Evolutionary conservation across 257 asterid species (phyloP).

Genomic region (Ajuga chamaepitys): DNA sequence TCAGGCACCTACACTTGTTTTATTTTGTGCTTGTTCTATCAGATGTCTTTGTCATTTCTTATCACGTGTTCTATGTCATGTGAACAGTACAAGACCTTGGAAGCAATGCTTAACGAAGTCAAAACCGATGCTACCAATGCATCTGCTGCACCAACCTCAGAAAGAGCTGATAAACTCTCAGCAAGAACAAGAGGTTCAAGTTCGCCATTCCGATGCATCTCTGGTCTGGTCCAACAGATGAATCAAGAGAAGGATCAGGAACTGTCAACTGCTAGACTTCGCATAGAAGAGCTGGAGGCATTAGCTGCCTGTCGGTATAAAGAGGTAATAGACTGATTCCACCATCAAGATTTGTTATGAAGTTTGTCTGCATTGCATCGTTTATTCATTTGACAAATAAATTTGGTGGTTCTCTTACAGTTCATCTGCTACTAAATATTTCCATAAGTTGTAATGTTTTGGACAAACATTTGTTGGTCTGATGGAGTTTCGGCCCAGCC

Average conservation of each 20-base stretch:
- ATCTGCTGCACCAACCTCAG: constrained; percentile 37
- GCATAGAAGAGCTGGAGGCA: constrained; percentile 70
- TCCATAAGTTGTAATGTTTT: neutral
- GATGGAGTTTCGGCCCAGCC: no score
- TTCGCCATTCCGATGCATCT: constrained; percentile 89
- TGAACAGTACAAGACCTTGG: constrained; percentile 77
- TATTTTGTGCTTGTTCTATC: constrained; percentile 1
- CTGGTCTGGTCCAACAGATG: constrained; percentile 81
- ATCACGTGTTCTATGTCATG: constrained; percentile 15
- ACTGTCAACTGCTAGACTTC: constrained; percentile 48
- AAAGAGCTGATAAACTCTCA: constrained; percentile 46
- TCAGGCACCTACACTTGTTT: neutral
- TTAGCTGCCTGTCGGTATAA: constrained; percentile 55
- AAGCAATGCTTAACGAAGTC: constrained; percentile 62
- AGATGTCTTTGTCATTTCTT: neutral
- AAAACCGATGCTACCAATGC: constrained; percentile 41
- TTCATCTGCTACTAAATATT: neutral
- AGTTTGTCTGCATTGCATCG: constrained; percentile 2
- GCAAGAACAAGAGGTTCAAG: constrained; percentile 72
- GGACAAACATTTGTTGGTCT: no score
- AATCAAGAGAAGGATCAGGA: constrained; percentile 84
- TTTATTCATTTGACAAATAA: neutral
- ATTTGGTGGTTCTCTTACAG: neutral
- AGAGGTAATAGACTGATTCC: constrained; percentile 43
- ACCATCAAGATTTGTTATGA: constrained; percentile 11